Evolutionary conservation across 2,329 filamentous ascomycete genomes (phyloP).

Genomic region (Colletotrichum acutatum): DNA sequence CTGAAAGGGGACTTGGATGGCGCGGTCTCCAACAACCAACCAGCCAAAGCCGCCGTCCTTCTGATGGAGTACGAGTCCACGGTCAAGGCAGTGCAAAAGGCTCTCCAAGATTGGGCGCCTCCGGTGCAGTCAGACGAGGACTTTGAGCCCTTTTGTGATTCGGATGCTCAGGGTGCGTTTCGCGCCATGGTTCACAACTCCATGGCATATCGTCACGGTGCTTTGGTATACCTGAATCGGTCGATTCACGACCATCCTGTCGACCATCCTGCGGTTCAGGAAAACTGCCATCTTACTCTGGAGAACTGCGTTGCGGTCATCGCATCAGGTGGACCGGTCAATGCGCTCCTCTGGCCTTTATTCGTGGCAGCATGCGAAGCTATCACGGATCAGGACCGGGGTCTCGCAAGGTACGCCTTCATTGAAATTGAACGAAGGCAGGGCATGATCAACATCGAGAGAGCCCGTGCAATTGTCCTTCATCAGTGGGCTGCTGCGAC

Average conservation of each 20-base stretch:
- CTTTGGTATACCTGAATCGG: not conserved
- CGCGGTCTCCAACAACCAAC: not conserved
- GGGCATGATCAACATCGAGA: conserved; percentile 66
- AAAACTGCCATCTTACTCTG: conserved; percentile 60
- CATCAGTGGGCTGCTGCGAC: not conserved
- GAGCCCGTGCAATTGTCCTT: not conserved
- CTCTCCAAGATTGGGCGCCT: not conserved
- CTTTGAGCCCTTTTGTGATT: not conserved
- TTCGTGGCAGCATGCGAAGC: conserved; percentile 73
- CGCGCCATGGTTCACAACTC: not conserved
- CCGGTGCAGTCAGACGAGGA: not conserved
- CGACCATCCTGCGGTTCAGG: conserved; percentile 61
- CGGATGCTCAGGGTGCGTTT: not conserved
- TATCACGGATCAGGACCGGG: conserved; percentile 58
- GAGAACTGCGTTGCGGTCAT: conserved; percentile 65
- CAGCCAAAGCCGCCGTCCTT: not conserved
- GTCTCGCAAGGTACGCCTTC: conserved; percentile 62
- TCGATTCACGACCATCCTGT: not conserved
- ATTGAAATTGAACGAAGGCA: conserved; percentile 64
- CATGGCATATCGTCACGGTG: not conserved
- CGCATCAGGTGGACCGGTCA: conserved; percentile 66
- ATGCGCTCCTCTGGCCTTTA: conserved; percentile 71
- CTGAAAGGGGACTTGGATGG: not conserved
- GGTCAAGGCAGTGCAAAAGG: not conserved
- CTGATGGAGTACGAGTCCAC: not conserved